Percentiles rank a stretch among this genome's conserved stretches.
These are phyloP conservation scores for Globisporangium abappressorium DNA, from an alignment of 352 stramenopile species.

Conservation along the genomic window DNA sequence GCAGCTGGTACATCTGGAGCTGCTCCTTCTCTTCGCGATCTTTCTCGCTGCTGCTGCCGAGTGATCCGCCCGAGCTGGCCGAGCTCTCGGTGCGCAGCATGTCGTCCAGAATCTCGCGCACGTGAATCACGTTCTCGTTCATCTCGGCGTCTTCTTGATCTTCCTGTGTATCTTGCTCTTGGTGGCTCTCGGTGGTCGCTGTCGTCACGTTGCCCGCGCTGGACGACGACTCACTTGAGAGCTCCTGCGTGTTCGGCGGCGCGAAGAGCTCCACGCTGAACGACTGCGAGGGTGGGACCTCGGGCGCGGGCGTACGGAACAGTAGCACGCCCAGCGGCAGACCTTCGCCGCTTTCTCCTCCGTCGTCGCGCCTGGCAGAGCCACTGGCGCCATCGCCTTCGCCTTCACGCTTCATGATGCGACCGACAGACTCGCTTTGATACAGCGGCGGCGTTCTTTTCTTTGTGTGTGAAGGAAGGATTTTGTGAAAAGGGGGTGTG, in stretches of 20 bases:
- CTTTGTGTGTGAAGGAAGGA: slow-evolving; percentile 5
- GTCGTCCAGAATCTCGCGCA: slow-evolving; percentile 20
- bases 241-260: slow-evolving; percentile 19
- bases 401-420: slow-evolving; percentile 4
- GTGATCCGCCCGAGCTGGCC: slow-evolving; percentile 3
- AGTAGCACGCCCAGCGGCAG: background rate
- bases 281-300: slow-evolving; percentile 7
- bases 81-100: slow-evolving; percentile 15
- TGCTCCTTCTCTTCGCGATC: slow-evolving; percentile 51
- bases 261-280: slow-evolving; percentile 20
- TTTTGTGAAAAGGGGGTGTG: background rate
- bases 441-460: background rate
- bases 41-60: slow-evolving; percentile 33
- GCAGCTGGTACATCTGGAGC: slow-evolving; percentile 45
- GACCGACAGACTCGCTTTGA: background rate
- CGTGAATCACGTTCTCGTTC: slow-evolving; percentile 21
- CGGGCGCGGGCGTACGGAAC: background rate
- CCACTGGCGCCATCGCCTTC: background rate
- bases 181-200: background rate
- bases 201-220: slow-evolving; percentile 1
- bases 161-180: background rate
- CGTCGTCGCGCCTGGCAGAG: background rate
- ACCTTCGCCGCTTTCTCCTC: background rate
- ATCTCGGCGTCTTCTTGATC: slow-evolving; percentile 6
- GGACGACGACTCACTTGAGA: background rate